Evolutionary conservation across 148 eudicot species (phyloP), one percentile per base, ranked within the genome.

Genomic region (Chenopodium berlandieri): DNA sequence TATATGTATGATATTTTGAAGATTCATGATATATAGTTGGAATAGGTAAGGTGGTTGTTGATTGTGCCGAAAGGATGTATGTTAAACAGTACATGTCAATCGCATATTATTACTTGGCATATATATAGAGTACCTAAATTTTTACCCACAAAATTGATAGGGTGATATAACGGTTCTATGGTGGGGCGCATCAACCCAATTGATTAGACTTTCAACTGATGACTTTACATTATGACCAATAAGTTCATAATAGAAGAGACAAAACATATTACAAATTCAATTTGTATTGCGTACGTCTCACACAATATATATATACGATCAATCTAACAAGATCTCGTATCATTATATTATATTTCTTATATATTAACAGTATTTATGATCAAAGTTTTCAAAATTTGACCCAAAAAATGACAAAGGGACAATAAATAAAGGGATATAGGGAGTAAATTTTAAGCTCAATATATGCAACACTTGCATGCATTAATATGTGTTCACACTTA

Each of bases 201-300:
- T 75, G 78, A 75, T 75, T 54, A 75, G 67, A 75, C 66, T 27
- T 75, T 54, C 6, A 75, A 75, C 66, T 75, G 65, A 75, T 54
- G 40, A 40, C 44, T 40, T 40, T 40, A 75, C 11, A 52, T 10
- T 52, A 32, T 25, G 34, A 44, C 14, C 4, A 30, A 4, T 25
- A 30, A 4, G 7, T 25, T 30, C 31, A 54, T 9, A 4, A 50
- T 2, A 50, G 11, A 7, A 27, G 62, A 50, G 34, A 73, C 76
- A 23, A 50, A 48, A 7, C 27, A 27, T 27, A 27, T 0, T 27
- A 27, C 27, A 27, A 27, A 27, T 27, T 27, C 0, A 27, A 27
- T 27, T 27, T 27, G 27, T 27, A 27, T 0, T 27, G 27, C 27
- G 27, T 23, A 23, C 0, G 25, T 0, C 27, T 27, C 27, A 27